Evolutionary conservation across 2,329 filamentous ascomycete species (phyloP).

Genomic region (Pseudocercospora cruenta): DNA sequence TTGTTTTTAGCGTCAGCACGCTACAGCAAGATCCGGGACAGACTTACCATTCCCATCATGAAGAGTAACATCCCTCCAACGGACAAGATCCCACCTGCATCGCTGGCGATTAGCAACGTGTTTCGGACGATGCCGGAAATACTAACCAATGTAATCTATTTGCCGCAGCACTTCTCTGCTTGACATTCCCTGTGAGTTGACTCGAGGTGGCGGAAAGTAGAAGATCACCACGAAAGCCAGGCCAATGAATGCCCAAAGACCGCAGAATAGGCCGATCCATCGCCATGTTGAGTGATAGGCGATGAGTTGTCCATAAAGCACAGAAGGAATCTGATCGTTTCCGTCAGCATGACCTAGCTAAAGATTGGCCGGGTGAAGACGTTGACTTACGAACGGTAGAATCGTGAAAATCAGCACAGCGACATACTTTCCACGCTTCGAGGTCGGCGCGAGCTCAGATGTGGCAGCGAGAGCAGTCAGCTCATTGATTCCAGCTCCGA

Average conservation of each 20-base stretch:
- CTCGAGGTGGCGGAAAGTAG: conserved; percentile 58
- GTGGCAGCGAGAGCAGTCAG: conserved; percentile 70
- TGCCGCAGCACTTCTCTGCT: conserved; percentile 47
- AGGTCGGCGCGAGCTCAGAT: conserved; percentile 68
- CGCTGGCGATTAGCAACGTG: neutral
- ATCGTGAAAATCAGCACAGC: conserved; percentile 64
- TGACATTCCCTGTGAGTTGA: conserved; percentile 48
- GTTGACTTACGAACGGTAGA: conserved; percentile 53
- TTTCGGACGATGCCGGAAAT: neutral
- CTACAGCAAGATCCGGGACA: too few species aligned
- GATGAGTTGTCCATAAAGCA: conserved; percentile 56
- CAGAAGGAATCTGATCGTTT: neutral
- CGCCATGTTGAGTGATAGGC: conserved; percentile 55
- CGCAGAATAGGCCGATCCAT: conserved; percentile 58
- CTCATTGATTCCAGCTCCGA: conserved; percentile 69
- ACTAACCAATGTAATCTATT: conserved; percentile 55
- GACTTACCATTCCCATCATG: conserved; percentile 46
- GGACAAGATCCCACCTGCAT: conserved; percentile 47
- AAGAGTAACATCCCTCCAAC: conserved; percentile 56
- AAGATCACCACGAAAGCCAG: conserved; percentile 56
- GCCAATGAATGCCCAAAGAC: conserved; percentile 55
- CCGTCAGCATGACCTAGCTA: neutral
- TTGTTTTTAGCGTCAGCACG: neutral
- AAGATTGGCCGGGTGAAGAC: neutral
- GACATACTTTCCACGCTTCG: conserved; percentile 66